phyloP scores from a whole-genome alignment of 164 flowering plant genomes.

The Aristolochia californica region DNA sequence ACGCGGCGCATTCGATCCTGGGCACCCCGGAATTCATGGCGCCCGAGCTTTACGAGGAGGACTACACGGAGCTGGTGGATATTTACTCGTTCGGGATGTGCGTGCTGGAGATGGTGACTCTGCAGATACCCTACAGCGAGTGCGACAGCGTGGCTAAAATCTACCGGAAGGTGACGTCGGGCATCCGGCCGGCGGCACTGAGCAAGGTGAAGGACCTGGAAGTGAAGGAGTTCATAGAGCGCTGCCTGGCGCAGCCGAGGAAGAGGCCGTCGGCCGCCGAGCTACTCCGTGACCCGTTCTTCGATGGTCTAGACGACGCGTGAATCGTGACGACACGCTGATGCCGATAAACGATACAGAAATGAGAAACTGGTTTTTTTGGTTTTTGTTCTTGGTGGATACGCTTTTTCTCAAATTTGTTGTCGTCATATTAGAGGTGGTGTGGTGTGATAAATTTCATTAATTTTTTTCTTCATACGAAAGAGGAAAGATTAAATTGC shows the following conservation, averaged over 20 bases:
- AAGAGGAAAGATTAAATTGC: too few relatives aligned
- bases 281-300: constrained; percentile 55
- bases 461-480: too few relatives aligned
- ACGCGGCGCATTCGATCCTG: constrained; percentile 55
- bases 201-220: constrained; percentile 51
- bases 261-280: constrained; percentile 64
- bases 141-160: constrained; percentile 57
- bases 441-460: too few relatives aligned
- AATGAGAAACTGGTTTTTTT: too few relatives aligned
- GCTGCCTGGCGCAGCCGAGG: constrained; percentile 49
- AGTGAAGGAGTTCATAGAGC: constrained; percentile 54
- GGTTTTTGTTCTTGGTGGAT: too few relatives aligned
- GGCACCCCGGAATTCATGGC: constrained; percentile 92
- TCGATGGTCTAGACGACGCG: constrained; percentile 32
- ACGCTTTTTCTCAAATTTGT: too few relatives aligned
- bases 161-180: constrained; percentile 60
- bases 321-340: too few relatives aligned
- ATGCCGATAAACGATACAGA: too few relatives aligned
- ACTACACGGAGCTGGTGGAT: constrained; percentile 71
- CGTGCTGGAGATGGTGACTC: constrained; percentile 64
- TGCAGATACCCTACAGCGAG: constrained; percentile 65
- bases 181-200: constrained; percentile 50
- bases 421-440: too few relatives aligned
- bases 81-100: constrained; percentile 78
- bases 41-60: constrained; percentile 71